These are phyloP conservation scores for Dimocarpus longan DNA, from an alignment of 345 rosid species.

Conservation along the genomic window DNA sequence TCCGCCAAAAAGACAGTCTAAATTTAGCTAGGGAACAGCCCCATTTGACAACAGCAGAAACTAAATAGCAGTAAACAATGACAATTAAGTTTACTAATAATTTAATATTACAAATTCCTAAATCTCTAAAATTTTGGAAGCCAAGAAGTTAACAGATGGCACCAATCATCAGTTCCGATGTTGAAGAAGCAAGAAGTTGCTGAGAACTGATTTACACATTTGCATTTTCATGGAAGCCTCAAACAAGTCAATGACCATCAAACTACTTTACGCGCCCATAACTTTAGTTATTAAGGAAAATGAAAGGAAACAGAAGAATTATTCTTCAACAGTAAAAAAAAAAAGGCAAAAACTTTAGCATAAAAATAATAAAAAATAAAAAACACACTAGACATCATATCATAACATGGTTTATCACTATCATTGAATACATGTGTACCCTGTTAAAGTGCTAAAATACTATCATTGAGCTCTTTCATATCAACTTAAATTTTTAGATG, in stretches of 20 bases:
- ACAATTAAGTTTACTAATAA: neutral
- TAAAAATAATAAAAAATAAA: neutral
- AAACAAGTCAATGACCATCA: neutral
- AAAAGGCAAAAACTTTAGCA: neutral
- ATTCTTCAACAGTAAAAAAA: neutral
- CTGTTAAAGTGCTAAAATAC: too few relatives aligned
- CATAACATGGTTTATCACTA: neutral
- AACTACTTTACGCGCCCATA: neutral
- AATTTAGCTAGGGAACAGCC: neutral
- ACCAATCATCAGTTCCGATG: neutral
- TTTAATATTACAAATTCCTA: neutral
- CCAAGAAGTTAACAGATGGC: neutral
- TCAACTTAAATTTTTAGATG: too few relatives aligned
- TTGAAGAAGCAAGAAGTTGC: neutral
- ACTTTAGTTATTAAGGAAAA: neutral
- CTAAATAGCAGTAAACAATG: neutral
- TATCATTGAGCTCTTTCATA: too few relatives aligned
- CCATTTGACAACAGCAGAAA: neutral
- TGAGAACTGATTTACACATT: neutral
- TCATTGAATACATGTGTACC: neutral
- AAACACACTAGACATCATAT: neutral
- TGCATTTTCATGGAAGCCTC: neutral
- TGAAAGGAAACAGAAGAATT: neutral
- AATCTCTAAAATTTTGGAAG: slow-evolving; percentile 1
- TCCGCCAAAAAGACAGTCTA: neutral